These are phyloP conservation scores for Phytophthora pluvialis DNA, from an alignment of 352 stramenopile species.

Conservation along the genomic window DNA sequence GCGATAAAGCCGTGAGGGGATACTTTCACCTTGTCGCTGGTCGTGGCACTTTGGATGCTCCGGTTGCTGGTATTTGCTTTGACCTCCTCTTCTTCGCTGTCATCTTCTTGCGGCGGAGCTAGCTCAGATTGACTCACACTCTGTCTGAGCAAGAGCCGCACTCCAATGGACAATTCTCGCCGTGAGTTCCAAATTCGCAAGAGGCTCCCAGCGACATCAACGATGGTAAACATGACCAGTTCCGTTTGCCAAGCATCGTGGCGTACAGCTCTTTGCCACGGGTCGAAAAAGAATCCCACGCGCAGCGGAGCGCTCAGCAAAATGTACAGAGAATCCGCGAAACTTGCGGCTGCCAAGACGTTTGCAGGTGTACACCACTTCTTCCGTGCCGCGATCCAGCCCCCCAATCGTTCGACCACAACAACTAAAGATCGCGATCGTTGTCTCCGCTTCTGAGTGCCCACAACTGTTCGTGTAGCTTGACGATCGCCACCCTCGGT, in stretches of 20 bases:
- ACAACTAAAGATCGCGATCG: constrained; percentile 15
- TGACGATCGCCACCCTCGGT: neutral
- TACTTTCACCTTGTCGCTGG: constrained; percentile 7
- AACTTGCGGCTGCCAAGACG: constrained; percentile 33
- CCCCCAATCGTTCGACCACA: constrained; percentile 15
- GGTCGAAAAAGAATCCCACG: constrained; percentile 55
- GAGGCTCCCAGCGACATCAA: constrained; percentile 40
- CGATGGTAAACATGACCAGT: constrained; percentile 33
- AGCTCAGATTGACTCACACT: constrained; percentile 22
- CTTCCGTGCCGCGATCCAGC: constrained; percentile 19
- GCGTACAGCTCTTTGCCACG: constrained; percentile 18
- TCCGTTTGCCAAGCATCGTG: constrained; percentile 31
- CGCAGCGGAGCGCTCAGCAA: constrained; percentile 46
- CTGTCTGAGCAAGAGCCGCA: constrained; percentile 10
- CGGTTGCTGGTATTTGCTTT: constrained; percentile 12
- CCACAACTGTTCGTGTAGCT: too few relatives aligned
- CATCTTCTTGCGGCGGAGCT: neutral
- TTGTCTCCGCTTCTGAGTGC: constrained; percentile 5
- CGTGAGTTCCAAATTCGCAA: constrained; percentile 37
- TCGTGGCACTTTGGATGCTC: constrained; percentile 21
- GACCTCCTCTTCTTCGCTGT: neutral
- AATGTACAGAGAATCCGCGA: constrained; percentile 48
- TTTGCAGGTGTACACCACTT: constrained; percentile 24
- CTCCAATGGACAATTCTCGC: constrained; percentile 17
- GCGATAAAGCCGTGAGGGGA: constrained; percentile 13